phyloP scores from a whole-genome alignment of 805 yeast species.

The Saccharomycopsis guyanensis region DNA sequence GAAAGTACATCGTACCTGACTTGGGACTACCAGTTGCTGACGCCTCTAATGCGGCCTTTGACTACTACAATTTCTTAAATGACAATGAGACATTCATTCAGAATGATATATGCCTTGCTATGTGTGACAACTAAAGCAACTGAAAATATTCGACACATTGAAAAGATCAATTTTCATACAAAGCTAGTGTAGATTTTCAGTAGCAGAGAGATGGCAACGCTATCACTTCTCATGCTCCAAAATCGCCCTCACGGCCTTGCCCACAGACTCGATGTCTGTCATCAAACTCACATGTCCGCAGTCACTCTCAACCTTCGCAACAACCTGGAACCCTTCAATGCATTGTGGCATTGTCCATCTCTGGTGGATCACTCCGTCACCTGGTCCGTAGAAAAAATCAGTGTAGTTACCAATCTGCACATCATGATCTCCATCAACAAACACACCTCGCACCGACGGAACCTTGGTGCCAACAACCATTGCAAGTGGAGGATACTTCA shows the following conservation, averaged over 20 bases:
- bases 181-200: too few relatives aligned
- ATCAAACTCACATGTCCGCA: slow-evolving; percentile 76
- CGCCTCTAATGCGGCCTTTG: too few relatives aligned
- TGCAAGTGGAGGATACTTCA: slow-evolving; percentile 73
- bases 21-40: too few relatives aligned
- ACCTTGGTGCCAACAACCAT: slow-evolving; percentile 73
- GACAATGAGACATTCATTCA: too few relatives aligned
- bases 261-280: slow-evolving; percentile 67
- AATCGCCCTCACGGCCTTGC: slow-evolving; percentile 59
- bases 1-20: too few relatives aligned
- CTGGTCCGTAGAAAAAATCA: slow-evolving; percentile 78
- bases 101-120: too few relatives aligned
- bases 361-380: slow-evolving; percentile 89
- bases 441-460: slow-evolving; percentile 79
- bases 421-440: slow-evolving; percentile 54
- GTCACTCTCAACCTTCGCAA: slow-evolving; percentile 54
- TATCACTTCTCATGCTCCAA: slow-evolving; percentile 2
- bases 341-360: slow-evolving; percentile 75
- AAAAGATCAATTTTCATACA: too few relatives aligned
- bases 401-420: slow-evolving; percentile 65
- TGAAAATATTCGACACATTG: too few relatives aligned
- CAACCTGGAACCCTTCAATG: slow-evolving; percentile 53
- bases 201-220: too few relatives aligned
- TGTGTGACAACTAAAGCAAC: too few relatives aligned
- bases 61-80: too few relatives aligned